Conservation (phyloP, 495 filamentous ascomycete genomes). For the Penicillium manginii region DNA sequence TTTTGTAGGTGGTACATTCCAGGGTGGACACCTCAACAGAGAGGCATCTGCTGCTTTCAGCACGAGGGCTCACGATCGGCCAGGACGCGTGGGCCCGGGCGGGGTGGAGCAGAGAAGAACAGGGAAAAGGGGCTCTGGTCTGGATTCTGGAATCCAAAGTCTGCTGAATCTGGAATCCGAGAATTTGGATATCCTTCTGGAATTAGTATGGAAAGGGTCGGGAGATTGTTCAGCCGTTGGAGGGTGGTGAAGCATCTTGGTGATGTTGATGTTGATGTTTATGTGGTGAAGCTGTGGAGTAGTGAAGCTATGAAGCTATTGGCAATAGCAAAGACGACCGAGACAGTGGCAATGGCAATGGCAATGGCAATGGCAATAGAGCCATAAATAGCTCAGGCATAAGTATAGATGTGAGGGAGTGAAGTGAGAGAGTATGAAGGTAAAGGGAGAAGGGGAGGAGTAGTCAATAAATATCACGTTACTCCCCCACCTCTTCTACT, state of each 20-base stretch:
- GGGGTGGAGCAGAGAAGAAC: background rate
- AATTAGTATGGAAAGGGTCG: constrained; percentile 18
- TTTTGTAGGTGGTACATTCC: background rate
- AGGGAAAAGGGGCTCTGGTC: constrained; percentile 9
- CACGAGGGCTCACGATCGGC: constrained; percentile 3
- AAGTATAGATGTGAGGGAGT: background rate
- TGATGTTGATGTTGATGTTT: background rate
- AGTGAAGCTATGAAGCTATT: background rate
- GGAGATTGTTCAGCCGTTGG: constrained; percentile 21
- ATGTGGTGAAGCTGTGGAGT: no score
- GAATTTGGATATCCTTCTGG: constrained; percentile 12
- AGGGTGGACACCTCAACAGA: background rate
- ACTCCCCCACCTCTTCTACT: constrained; percentile 22
- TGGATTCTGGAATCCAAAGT: constrained; percentile 9
- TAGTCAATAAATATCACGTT: constrained; percentile 27
- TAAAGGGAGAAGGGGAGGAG: no score
- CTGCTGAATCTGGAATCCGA: background rate
- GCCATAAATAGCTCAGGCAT: no score
- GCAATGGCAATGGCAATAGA: no score
- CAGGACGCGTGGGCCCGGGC: constrained; percentile 7
- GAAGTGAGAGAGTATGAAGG: no score
- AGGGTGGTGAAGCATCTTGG: background rate
- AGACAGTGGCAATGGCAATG: background rate
- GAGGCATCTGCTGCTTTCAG: background rate
- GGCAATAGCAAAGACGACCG: no score